Conservation (phyloP, 768 basidiomycete genomes). For the Lactarius evosmus region DNA sequence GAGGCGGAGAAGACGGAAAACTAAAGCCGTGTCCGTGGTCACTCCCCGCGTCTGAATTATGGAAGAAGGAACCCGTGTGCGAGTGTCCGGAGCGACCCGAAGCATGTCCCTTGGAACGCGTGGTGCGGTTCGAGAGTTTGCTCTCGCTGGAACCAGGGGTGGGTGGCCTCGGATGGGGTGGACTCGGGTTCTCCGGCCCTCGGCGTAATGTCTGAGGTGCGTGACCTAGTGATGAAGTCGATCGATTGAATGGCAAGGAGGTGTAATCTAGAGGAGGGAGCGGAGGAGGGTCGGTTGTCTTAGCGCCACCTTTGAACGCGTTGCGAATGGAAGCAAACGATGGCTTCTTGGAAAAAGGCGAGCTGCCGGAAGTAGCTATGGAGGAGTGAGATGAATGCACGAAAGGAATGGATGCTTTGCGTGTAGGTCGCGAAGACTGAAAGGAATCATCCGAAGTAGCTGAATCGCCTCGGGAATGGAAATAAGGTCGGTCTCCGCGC, state of each 20-base stretch:
- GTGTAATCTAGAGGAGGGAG: conserved; percentile 68
- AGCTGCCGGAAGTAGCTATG: conserved; percentile 39
- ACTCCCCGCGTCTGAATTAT: conserved; percentile 67
- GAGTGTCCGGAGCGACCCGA: conserved; percentile 74
- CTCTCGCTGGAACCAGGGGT: conserved; percentile 55
- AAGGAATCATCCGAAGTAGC: conserved; percentile 73
- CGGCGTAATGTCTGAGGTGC: conserved; percentile 40
- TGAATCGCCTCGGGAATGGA: conserved; percentile 78
- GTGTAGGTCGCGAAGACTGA: conserved; percentile 46
- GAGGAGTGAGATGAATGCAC: conserved; percentile 73
- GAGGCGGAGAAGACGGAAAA: conserved; percentile 60
- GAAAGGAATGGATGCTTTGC: conserved; percentile 51
- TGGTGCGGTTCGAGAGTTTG: conserved; percentile 36
- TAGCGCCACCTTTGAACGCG: conserved; percentile 73
- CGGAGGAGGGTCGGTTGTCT: conserved; percentile 60
- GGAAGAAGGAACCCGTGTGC: conserved; percentile 69
- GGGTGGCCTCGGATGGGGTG: conserved; percentile 56
- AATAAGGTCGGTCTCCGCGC: conserved; percentile 57
- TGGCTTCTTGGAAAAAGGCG: conserved; percentile 73
- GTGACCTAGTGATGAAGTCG: conserved; percentile 68
- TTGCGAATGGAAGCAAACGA: conserved; percentile 86
- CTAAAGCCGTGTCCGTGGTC: conserved; percentile 50
- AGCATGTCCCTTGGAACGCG: conserved; percentile 55
- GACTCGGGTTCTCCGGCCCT: conserved; percentile 45
- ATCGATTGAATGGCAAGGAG: conserved; percentile 75